A percentile compares a stretch with the other conserved stretches of the same genome.
Conservation (phyloP, 2,329 filamentous ascomycete species). For the Pyricularia grisea region DNA sequence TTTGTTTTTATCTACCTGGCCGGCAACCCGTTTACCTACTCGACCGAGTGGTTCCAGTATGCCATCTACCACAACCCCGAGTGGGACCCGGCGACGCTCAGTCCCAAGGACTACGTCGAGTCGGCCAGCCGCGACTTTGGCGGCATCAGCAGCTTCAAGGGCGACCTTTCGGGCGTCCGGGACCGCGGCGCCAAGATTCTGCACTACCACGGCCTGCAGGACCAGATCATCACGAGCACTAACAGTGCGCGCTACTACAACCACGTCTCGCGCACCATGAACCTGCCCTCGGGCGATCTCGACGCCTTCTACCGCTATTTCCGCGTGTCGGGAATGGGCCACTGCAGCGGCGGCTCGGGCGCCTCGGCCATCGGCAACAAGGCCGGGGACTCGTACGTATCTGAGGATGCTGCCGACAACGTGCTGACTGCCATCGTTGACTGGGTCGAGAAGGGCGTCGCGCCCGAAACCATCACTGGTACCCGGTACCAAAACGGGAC, state of each 20-base stretch:
- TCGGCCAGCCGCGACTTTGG: conserved; percentile 7
- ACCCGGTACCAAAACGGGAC: conserved; percentile 6
- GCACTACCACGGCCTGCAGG: conserved; percentile 34
- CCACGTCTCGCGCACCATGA: conserved; percentile 15
- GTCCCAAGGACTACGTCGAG: conserved; percentile 23
- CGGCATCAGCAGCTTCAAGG: conserved; percentile 18
- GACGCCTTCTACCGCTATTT: conserved; percentile 44
- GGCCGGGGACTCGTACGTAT: conserved; percentile 7
- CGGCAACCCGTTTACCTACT: conserved; percentile 30
- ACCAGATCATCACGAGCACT: conserved; percentile 28
- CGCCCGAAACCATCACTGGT: conserved; percentile 24
- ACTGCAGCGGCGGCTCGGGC: conserved; percentile 36
- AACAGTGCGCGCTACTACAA: conserved; percentile 24
- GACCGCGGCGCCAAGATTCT: conserved; percentile 31
- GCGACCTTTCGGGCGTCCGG: conserved; percentile 27
- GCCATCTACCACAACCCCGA: conserved; percentile 28
- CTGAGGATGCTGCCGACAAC: conserved; percentile 26
- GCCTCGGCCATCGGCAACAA: conserved; percentile 21
- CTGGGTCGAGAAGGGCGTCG: conserved; percentile 33
- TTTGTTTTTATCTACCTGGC: conserved; percentile 23
- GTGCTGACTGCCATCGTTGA: conserved; percentile 33
- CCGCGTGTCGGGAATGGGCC: conserved; percentile 42
- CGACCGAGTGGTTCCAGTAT: conserved; percentile 37
- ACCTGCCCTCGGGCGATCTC: conserved; percentile 18
- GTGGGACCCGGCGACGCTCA: conserved; percentile 29